phyloP scores from a whole-genome alignment of 495 filamentous ascomycete species.

The Penicillium subrubescens region DNA sequence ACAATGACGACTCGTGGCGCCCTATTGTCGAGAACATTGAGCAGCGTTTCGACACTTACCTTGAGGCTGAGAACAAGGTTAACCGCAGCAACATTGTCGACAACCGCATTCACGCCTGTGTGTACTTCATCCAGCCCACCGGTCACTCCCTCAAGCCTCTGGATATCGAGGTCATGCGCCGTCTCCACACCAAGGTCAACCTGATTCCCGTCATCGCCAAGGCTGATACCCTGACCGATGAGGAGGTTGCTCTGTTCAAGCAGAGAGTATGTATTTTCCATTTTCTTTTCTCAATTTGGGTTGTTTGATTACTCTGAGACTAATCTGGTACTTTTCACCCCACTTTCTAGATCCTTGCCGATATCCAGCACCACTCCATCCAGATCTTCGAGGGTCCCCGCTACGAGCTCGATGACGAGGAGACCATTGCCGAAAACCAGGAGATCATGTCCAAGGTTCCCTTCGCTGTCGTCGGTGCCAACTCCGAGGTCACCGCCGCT shows the following conservation, averaged over 20 bases:
- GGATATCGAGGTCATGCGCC: conserved; percentile 98
- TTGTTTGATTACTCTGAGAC: background rate
- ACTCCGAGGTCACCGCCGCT: conserved; percentile 82
- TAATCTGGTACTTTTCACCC: background rate
- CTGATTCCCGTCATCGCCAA: conserved; percentile 99
- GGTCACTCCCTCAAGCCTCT: conserved; percentile 99
- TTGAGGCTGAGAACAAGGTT: conserved; percentile 99
- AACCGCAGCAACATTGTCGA: conserved; percentile 99
- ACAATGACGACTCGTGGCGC: conserved; percentile 99
- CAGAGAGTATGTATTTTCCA: conserved; percentile 67
- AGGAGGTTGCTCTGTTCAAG: conserved; percentile 94
- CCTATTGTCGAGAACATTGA: conserved; percentile 99
- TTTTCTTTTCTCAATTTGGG: too few relatives aligned
- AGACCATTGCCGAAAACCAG: conserved; percentile 99
- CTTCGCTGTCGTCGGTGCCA: conserved; percentile 96
- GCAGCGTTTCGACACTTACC: conserved; percentile 95
- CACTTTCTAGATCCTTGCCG: conserved; percentile 78
- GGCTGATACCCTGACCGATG: conserved; percentile 95
- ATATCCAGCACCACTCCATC: conserved; percentile 94
- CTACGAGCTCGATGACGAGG: conserved; percentile 98
- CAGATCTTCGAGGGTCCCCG: conserved; percentile 98
- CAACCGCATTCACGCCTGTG: conserved; percentile 97
- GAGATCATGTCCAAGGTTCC: conserved; percentile 99
- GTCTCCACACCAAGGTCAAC: conserved; percentile 99
- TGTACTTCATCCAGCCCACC: conserved; percentile 99